phyloP scores from a whole-genome alignment of 1,284 basidiomycete species.

The Cutaneotrichosporon cutaneum region DNA sequence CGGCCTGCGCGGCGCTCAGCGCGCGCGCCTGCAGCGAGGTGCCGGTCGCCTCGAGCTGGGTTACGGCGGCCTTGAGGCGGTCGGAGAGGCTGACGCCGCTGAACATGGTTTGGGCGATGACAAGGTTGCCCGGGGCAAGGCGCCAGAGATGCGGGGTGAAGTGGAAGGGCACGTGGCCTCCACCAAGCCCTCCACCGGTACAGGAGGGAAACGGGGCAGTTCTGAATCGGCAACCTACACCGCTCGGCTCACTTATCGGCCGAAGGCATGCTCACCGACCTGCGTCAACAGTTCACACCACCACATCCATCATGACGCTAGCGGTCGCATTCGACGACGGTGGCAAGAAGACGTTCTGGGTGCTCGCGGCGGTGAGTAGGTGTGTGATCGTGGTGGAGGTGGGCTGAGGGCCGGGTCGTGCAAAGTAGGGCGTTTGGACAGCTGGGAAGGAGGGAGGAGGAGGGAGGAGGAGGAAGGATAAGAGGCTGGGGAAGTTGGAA shows the following conservation, averaged over 20 bases:
- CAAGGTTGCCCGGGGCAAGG: neutral
- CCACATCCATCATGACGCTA: neutral
- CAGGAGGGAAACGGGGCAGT: neutral
- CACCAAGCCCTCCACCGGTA: neutral
- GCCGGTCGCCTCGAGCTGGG: slow-evolving; percentile 40
- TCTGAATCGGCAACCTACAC: no score
- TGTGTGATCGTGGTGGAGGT: neutral
- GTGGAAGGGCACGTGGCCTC: slow-evolving; percentile 1
- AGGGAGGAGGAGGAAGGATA: no score
- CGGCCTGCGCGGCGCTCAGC: slow-evolving; percentile 19
- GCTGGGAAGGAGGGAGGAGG: no score
- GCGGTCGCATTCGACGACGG: neutral
- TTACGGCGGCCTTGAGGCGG: slow-evolving; percentile 48
- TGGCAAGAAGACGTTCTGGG: neutral
- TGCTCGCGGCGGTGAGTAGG: neutral
- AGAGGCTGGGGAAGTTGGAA: no score
- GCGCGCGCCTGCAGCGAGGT: slow-evolving; percentile 38
- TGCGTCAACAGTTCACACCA: neutral
- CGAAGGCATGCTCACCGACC: neutral
- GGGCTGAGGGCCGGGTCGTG: no score
- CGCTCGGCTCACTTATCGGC: neutral
- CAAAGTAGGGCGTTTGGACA: no score
- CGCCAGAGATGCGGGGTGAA: neutral
- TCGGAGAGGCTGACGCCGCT: slow-evolving; percentile 37
- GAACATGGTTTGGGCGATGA: slow-evolving; percentile 32